Conservation (phyloP, 192 early-diverging fungal genomes). For the Backusella luteola region DNA sequence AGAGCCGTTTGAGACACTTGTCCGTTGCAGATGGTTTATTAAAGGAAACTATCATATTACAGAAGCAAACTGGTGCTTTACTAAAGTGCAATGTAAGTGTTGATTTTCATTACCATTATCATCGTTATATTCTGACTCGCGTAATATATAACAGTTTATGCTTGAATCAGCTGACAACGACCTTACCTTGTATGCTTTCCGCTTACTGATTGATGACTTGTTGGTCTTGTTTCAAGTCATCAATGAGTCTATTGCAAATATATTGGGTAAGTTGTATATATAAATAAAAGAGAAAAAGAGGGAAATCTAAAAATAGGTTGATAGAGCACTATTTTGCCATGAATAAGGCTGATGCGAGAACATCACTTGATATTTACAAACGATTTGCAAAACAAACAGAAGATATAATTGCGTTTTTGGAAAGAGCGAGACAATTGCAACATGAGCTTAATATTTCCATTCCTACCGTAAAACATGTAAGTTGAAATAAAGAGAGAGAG, state of each 20-base stretch:
- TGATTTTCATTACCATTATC: neutral
- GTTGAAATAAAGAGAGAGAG: neutral
- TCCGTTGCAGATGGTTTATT: slow-evolving; percentile 62
- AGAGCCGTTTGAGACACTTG: slow-evolving; percentile 49
- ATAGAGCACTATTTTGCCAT: slow-evolving; percentile 76
- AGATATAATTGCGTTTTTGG: slow-evolving; percentile 67
- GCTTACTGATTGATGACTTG: slow-evolving; percentile 71
- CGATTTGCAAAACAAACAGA: slow-evolving; percentile 73
- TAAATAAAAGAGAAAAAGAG: neutral
- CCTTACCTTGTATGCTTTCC: slow-evolving; percentile 71
- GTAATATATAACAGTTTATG: slow-evolving; percentile 53
- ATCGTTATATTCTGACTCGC: neutral
- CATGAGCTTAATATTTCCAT: slow-evolving; percentile 63
- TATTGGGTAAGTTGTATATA: slow-evolving; percentile 54
- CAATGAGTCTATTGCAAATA: slow-evolving; percentile 80
- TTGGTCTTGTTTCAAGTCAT: slow-evolving; percentile 71
- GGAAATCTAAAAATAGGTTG: neutral
- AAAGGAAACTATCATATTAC: slow-evolving; percentile 60
- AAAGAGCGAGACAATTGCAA: slow-evolving; percentile 62
- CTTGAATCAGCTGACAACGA: slow-evolving; percentile 73
- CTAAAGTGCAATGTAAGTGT: slow-evolving; percentile 68
- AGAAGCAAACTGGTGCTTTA: slow-evolving; percentile 67
- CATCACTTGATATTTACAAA: slow-evolving; percentile 75
- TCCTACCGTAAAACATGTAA: slow-evolving; percentile 75
- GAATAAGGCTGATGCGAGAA: slow-evolving; percentile 61